These are phyloP conservation scores for Solanum rostratum DNA, from an alignment of 257 asterid genomes.

Conservation along the genomic window DNA sequence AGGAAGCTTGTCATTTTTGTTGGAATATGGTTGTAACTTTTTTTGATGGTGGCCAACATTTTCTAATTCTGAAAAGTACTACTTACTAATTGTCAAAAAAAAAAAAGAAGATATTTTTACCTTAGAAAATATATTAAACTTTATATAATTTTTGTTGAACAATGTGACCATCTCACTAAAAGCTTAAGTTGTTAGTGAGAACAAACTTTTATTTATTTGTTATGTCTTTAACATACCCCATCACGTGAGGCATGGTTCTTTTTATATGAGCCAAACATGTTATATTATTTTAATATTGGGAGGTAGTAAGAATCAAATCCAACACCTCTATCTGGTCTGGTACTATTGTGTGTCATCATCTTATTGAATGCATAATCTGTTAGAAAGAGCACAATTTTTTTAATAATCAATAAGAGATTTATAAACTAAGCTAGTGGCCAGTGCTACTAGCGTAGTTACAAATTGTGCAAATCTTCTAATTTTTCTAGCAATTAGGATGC, in stretches of 20 bases:
- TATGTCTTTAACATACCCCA: not conserved
- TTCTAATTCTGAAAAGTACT: not conserved
- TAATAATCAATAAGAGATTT: not conserved
- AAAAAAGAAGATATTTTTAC: not conserved
- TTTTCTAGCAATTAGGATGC: not conserved
- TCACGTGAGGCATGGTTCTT: not conserved
- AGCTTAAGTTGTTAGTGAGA: not conserved
- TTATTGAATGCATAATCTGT: not conserved
- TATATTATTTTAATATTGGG: not conserved
- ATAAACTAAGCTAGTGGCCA: not conserved
- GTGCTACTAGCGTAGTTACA: not conserved
- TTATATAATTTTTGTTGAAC: not conserved
- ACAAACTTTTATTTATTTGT: not conserved
- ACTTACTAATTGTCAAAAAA: not conserved
- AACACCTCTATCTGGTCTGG: not conserved
- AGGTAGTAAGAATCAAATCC: not conserved
- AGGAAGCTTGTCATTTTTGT: too few species aligned
- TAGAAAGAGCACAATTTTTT: not conserved
- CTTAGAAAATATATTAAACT: not conserved
- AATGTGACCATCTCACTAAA: not conserved
- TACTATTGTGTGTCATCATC: not conserved
- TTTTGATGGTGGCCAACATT: conserved; percentile 44
- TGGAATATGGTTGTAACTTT: too few species aligned
- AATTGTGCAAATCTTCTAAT: not conserved
- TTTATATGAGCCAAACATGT: not conserved